Conservation (phyloP, 805 yeast species). For the Geotrichum ghanense region DNA sequence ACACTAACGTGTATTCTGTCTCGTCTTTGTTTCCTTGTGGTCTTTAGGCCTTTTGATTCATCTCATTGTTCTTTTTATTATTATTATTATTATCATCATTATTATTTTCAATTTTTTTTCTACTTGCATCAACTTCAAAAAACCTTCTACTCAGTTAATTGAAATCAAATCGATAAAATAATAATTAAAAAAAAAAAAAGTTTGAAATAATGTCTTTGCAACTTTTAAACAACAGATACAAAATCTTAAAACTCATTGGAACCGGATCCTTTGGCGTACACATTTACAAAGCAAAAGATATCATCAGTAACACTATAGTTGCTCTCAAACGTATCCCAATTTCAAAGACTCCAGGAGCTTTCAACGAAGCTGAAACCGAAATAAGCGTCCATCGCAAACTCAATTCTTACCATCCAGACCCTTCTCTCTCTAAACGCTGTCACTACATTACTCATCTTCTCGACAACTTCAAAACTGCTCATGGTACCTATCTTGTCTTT, state of each 20-base stretch:
- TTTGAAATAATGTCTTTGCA: no score
- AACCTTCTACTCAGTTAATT: no score
- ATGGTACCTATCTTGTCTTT: conserved; percentile 54
- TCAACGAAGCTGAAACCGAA: conserved; percentile 33
- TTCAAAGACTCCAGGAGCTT: conserved; percentile 1
- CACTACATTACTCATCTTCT: conserved; percentile 69
- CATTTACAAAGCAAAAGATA: conserved; percentile 77
- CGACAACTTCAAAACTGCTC: conserved; percentile 51
- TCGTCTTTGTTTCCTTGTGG: no score
- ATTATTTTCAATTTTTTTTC: no score
- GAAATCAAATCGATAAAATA: no score
- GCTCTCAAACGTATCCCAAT: conserved; percentile 67
- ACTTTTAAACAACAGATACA: conserved; percentile 49
- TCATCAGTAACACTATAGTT: conserved; percentile 38
- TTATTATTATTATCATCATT: no score
- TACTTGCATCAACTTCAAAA: no score
- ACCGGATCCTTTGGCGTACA: conserved; percentile 87
- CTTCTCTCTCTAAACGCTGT: conserved; percentile 30
- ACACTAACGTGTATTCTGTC: no score
- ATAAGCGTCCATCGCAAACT: conserved; percentile 63
- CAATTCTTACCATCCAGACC: conserved; percentile 43
- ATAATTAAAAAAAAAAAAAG: no score
- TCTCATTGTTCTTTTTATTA: no score
- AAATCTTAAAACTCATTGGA: conserved; percentile 49
- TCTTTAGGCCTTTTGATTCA: no score